phyloP scores from a whole-genome alignment of 106 monocot species.

The Posidonia australis region DNA sequence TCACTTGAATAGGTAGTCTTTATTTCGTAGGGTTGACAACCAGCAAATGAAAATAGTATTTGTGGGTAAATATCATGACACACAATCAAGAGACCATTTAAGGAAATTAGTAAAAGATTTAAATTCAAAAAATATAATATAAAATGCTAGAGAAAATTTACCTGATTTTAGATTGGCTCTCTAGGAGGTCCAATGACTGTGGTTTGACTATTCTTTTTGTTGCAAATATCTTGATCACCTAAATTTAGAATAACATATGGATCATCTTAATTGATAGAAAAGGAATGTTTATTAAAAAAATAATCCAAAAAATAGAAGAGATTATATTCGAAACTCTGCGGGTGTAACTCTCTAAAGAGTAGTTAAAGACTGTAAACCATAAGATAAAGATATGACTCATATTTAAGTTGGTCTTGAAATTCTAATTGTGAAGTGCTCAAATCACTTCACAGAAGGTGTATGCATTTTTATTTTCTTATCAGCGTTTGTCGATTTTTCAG shows the following conservation, averaged over 20 bases:
- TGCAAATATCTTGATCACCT: slow-evolving; percentile 77
- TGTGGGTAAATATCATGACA: neutral
- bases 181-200: slow-evolving; percentile 88
- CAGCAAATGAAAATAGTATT: slow-evolving; percentile 88
- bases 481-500: too few species aligned
- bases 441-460: too few species aligned
- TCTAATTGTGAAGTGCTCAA: too few species aligned
- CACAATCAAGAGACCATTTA: neutral
- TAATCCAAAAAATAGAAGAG: neutral
- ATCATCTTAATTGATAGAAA: slow-evolving; percentile 74
- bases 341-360: neutral
- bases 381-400: too few species aligned
- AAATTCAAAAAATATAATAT: neutral
- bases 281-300: neutral
- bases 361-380: neutral
- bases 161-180: slow-evolving; percentile 97
- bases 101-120: neutral
- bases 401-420: too few species aligned
- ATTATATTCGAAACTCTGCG: neutral
- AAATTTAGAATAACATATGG: slow-evolving; percentile 84
- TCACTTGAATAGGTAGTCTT: slow-evolving; percentile 59
- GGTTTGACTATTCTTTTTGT: slow-evolving; percentile 93
- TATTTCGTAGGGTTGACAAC: slow-evolving; percentile 78
- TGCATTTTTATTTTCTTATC: too few species aligned
- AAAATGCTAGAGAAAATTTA: neutral